phyloP scores from a whole-genome alignment of 805 yeast genomes.

The Yamadazyma laniorum region DNA sequence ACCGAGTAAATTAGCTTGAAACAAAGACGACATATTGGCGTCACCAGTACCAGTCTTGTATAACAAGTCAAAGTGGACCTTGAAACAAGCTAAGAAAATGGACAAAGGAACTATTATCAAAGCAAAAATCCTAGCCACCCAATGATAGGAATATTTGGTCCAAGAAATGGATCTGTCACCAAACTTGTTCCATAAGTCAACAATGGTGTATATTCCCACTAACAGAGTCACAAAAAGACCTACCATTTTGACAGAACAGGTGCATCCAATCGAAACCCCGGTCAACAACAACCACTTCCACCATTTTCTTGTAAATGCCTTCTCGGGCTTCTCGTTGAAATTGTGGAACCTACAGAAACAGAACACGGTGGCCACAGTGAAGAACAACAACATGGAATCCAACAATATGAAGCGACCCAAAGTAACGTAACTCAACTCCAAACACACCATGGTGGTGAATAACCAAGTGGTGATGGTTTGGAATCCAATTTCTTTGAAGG shows the following conservation, averaged over 20 bases:
- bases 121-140: slow-evolving; percentile 65
- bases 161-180: slow-evolving; percentile 61
- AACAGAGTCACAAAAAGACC: slow-evolving; percentile 86
- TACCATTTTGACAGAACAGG: slow-evolving; percentile 93
- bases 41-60: slow-evolving; percentile 81
- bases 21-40: slow-evolving; percentile 73
- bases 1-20: slow-evolving; percentile 74
- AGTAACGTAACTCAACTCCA: slow-evolving; percentile 68
- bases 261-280: slow-evolving; percentile 85
- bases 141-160: slow-evolving; percentile 54
- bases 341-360: slow-evolving; percentile 72
- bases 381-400: slow-evolving; percentile 74
- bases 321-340: slow-evolving; percentile 41
- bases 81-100: slow-evolving; percentile 66
- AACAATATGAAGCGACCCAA: slow-evolving; percentile 71
- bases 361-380: slow-evolving; percentile 75
- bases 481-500: slow-evolving; percentile 60
- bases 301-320: slow-evolving; percentile 71
- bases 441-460: slow-evolving; percentile 58
- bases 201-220: slow-evolving; percentile 86
- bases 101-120: slow-evolving; percentile 61
- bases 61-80: slow-evolving; percentile 70
- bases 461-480: slow-evolving; percentile 52
- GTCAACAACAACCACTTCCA: slow-evolving; percentile 89
- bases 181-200: slow-evolving; percentile 81